These are phyloP conservation scores for Trichopus zeylanicus DNA, from an alignment of 116 monocot genomes.

Conservation along the genomic window DNA sequence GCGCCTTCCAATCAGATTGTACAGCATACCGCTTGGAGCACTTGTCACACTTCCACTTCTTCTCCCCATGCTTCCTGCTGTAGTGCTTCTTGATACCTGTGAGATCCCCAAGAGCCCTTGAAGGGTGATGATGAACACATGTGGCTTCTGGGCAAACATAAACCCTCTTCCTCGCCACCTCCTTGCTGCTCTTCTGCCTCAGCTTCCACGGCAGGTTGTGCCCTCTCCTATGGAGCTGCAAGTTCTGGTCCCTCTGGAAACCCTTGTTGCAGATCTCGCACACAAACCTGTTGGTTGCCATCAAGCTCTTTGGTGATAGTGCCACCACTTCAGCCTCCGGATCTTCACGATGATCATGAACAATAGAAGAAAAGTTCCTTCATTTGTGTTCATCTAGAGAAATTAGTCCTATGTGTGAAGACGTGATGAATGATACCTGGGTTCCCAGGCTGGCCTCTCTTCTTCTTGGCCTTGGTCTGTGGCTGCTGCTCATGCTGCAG, in stretches of 20 bases:
- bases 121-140: slow-evolving; percentile 7
- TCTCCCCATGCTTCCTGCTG: slow-evolving; percentile 10
- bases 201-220: slow-evolving; percentile 14
- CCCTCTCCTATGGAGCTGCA: slow-evolving; percentile 7
- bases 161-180: not conserved
- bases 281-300: slow-evolving; percentile 9
- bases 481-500: too few relatives aligned
- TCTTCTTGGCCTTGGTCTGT: not conserved
- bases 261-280: slow-evolving; percentile 11
- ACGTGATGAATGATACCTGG: not conserved
- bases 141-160: slow-evolving; percentile 9
- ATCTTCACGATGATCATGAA: not conserved
- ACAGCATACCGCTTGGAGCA: slow-evolving; percentile 9
- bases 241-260: slow-evolving; percentile 8
- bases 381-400: not conserved
- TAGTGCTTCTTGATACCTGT: slow-evolving; percentile 12
- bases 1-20: slow-evolving; percentile 12
- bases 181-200: slow-evolving; percentile 8
- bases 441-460: slow-evolving; percentile 2
- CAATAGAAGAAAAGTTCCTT: not conserved
- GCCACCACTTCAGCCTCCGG: not conserved
- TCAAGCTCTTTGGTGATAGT: slow-evolving; percentile 8
- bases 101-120: slow-evolving; percentile 9
- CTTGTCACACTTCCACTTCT: slow-evolving; percentile 13
- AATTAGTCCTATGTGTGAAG: too few relatives aligned